phyloP scores from a whole-genome alignment of 2,329 filamentous ascomycete species.

The Blastomyces gilchristii region DNA sequence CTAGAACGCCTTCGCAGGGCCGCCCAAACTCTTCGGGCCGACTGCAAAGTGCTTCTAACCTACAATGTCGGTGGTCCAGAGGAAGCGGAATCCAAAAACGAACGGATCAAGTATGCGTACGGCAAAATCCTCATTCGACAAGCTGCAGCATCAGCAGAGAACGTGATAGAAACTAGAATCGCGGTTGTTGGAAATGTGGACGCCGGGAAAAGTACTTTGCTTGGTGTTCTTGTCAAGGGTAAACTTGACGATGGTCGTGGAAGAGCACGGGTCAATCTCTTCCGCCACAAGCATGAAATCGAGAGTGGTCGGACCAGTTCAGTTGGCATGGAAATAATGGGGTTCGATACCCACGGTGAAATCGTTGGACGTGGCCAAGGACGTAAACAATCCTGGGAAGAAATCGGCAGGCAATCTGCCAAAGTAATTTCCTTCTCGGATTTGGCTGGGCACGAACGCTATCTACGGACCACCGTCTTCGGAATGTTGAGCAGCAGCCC shows the following conservation, averaged over 20 bases:
- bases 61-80: conserved; percentile 72
- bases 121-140: conserved; percentile 82
- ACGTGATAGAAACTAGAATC: conserved; percentile 90
- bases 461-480: conserved; percentile 91
- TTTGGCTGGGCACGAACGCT: conserved; percentile 88
- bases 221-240: conserved; percentile 91
- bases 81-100: conserved; percentile 55
- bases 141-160: conserved; percentile 61
- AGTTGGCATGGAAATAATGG: conserved; percentile 98
- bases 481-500: conserved; percentile 88
- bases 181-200: conserved; percentile 97
- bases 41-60: conserved; percentile 77
- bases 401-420: conserved; percentile 85
- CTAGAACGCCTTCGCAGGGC: conserved; percentile 55
- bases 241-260: conserved; percentile 90
- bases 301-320: conserved; percentile 92
- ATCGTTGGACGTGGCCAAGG: conserved; percentile 76
- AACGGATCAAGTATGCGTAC: conserved; percentile 62
- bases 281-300: conserved; percentile 95
- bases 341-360: conserved; percentile 78
- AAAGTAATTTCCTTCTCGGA: conserved; percentile 98
- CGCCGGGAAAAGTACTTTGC: conserved; percentile 90
- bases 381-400: conserved; percentile 87
- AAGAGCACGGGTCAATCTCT: conserved; percentile 87
- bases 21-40: conserved; percentile 55